Evolutionary conservation across 129 eudicot genomes (phyloP).

Genomic region (Gnaphalium uliginosum): DNA sequence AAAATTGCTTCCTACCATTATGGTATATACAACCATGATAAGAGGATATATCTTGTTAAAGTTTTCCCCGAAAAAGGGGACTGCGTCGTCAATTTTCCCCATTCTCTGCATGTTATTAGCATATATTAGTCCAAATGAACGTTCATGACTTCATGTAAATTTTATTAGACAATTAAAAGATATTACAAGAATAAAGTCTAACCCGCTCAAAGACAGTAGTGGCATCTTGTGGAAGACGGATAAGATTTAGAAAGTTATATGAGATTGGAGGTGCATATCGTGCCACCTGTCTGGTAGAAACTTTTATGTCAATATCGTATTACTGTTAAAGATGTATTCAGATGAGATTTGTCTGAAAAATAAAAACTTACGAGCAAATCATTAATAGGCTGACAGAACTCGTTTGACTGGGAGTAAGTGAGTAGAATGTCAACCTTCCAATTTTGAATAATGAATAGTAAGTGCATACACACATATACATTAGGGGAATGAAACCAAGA

Average conservation of each 20-base stretch:
- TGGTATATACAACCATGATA: slow-evolving; percentile 76
- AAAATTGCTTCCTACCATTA: slow-evolving; percentile 63
- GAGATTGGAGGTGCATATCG: slow-evolving; percentile 96
- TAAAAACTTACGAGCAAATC: slow-evolving; percentile 78
- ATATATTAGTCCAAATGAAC: slow-evolving; percentile 18
- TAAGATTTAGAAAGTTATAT: slow-evolving; percentile 85
- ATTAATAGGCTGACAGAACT: slow-evolving; percentile 89
- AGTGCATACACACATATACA: slow-evolving; percentile 91
- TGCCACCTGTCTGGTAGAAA: slow-evolving; percentile 83
- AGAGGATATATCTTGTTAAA: slow-evolving; percentile 77
- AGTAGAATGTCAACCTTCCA: slow-evolving; percentile 83
- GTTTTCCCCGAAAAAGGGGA: slow-evolving; percentile 77
- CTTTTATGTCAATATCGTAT: slow-evolving; percentile 16
- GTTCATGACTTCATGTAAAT: background rate
- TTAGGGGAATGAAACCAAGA: slow-evolving; percentile 63
- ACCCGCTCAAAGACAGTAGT: slow-evolving; percentile 88
- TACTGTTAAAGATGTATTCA: background rate
- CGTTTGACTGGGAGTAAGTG: slow-evolving; percentile 89
- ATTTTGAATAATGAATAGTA: slow-evolving; percentile 80
- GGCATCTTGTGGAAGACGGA: slow-evolving; percentile 56
- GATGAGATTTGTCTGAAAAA: background rate
- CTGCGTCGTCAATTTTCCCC: slow-evolving; percentile 86
- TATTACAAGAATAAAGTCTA: background rate
- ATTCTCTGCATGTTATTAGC: slow-evolving; percentile 55
- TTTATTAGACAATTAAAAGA: background rate